A percentile compares a stretch with the other conserved stretches of the same genome.
These are phyloP conservation scores for Pseudogymnoascus sp. DNA, from an alignment of 2,329 filamentous ascomycete genomes.

Conservation along the genomic window DNA sequence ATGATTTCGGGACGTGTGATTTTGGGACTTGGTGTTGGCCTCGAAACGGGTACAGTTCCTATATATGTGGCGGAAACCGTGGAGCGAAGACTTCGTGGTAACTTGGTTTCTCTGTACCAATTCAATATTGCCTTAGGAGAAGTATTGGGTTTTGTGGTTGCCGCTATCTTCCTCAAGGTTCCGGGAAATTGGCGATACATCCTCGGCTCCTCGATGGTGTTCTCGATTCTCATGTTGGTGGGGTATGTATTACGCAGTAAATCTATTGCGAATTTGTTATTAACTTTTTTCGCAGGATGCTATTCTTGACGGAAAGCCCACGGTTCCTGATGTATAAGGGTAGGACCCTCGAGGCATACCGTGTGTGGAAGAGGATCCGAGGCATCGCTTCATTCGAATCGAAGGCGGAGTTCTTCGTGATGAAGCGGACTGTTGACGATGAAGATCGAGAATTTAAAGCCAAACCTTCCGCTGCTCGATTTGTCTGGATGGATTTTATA, in stretches of 20 bases:
- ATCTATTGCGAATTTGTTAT: background rate
- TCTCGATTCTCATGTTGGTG: constrained; percentile 53
- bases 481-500: constrained; percentile 68
- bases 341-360: constrained; percentile 50
- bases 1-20: constrained; percentile 62
- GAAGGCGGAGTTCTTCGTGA: constrained; percentile 63
- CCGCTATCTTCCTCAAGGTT: constrained; percentile 63
- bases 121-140: constrained; percentile 70
- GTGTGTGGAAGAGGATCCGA: constrained; percentile 66
- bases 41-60: constrained; percentile 67
- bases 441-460: constrained; percentile 47
- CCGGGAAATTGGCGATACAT: constrained; percentile 69
- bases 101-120: constrained; percentile 67
- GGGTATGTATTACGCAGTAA: background rate
- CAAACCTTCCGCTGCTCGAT: constrained; percentile 46
- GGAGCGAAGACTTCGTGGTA: constrained; percentile 59
- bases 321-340: constrained; percentile 65
- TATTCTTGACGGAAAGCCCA: constrained; percentile 64
- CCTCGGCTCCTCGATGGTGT: constrained; percentile 63
- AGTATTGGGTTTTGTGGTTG: constrained; percentile 64
- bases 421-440: constrained; percentile 55
- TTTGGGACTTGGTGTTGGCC: constrained; percentile 62
- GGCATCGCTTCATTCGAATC: constrained; percentile 50
- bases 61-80: constrained; percentile 70
- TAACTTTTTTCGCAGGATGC: constrained; percentile 36